Evolutionary conservation across 371 early-diverging fungal species (phyloP).

Genomic region (Lichtheimia ornata): DNA sequence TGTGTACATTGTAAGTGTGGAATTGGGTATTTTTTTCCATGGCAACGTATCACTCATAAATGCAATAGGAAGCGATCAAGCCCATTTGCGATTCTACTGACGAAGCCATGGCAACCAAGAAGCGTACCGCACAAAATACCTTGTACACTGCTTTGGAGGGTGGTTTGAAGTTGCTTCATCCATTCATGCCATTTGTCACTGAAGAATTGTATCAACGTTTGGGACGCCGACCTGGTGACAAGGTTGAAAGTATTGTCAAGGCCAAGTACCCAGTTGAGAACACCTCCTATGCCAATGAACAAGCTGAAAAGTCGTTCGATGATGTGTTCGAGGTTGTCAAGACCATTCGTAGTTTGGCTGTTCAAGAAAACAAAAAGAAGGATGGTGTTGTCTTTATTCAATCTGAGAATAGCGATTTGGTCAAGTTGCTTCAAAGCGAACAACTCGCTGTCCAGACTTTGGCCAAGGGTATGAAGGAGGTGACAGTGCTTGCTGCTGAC

Average conservation of each 20-base stretch:
- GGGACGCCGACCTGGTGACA: constrained; percentile 70
- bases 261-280: constrained; percentile 68
- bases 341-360: constrained; percentile 73
- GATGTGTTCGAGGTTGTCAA: constrained; percentile 73
- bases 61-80: constrained; percentile 77
- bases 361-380: constrained; percentile 37
- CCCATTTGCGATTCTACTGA: constrained; percentile 70
- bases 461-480: constrained; percentile 72
- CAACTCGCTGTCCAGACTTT: constrained; percentile 64
- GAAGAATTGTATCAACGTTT: constrained; percentile 98
- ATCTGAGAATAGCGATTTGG: constrained; percentile 22
- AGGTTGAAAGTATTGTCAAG: constrained; percentile 61
- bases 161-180: constrained; percentile 94
- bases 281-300: constrained; percentile 48
- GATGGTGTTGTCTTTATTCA: constrained; percentile 34
- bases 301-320: constrained; percentile 81
- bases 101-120: constrained; percentile 50
- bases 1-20: constrained; percentile 74
- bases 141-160: constrained; percentile 94
- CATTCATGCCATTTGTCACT: constrained; percentile 99
- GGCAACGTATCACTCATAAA: background rate
- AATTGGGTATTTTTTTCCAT: background rate
- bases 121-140: constrained; percentile 75
- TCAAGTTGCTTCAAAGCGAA: constrained; percentile 43
- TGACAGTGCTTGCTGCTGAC: constrained; percentile 46